A percentile compares a stretch with the other conserved stretches of the same genome.
Evolutionary conservation across 306 rosid species (phyloP).

Genomic region (Myrica gale): DNA sequence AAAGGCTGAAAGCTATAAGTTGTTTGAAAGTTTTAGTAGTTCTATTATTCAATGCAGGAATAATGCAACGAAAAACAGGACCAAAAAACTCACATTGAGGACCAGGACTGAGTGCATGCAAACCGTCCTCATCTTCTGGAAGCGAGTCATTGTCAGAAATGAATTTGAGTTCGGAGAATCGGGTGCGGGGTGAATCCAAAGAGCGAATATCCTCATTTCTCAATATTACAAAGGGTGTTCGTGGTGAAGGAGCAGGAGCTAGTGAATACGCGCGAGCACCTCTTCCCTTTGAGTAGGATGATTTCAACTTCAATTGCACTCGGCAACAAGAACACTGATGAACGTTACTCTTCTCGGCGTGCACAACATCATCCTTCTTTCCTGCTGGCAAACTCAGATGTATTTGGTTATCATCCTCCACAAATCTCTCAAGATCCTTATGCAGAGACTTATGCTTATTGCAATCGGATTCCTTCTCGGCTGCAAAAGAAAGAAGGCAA

Average conservation of each 20-base stretch:
- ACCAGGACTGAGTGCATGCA: conserved; percentile 22
- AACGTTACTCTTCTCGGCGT: conserved; percentile 28
- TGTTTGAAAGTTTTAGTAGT: not conserved
- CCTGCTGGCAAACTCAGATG: conserved; percentile 35
- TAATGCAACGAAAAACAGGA: not conserved
- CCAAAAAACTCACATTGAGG: conserved; percentile 35
- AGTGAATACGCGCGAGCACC: conserved; percentile 23
- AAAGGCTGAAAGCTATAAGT: not conserved
- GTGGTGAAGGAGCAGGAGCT: conserved; percentile 71
- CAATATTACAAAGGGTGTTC: conserved; percentile 30
- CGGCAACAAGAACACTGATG: conserved; percentile 74
- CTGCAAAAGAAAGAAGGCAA: conserved; percentile 83
- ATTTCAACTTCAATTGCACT: conserved; percentile 47
- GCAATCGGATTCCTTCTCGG: conserved; percentile 60
- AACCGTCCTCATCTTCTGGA: conserved; percentile 38
- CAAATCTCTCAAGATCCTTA: conserved; percentile 75
- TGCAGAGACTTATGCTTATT: conserved; percentile 78
- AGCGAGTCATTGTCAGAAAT: conserved; percentile 31
- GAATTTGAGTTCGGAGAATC: conserved; percentile 44
- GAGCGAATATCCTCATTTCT: conserved; percentile 31
- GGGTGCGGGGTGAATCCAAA: conserved; percentile 46
- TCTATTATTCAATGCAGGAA: not conserved
- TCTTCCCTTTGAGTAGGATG: conserved; percentile 39
- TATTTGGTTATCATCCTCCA: conserved; percentile 55
- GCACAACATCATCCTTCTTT: conserved; percentile 43